Conservation (phyloP, 176 grass and related monocot genomes). For the Ensete ventricosum region DNA sequence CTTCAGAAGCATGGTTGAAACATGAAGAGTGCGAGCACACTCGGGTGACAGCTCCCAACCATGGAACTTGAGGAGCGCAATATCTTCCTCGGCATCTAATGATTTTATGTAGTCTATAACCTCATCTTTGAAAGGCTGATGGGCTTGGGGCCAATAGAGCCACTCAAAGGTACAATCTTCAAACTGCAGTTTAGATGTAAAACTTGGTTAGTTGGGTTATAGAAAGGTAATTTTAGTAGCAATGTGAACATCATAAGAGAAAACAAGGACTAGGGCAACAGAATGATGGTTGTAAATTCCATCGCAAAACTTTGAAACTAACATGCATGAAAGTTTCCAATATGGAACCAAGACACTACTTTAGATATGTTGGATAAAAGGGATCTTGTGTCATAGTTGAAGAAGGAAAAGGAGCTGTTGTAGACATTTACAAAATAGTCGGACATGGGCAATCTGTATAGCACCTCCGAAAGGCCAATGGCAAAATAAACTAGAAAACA, state of each 20-base stretch:
- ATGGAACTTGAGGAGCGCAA: constrained; percentile 56
- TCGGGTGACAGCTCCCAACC: constrained; percentile 52
- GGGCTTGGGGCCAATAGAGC: constrained; percentile 67
- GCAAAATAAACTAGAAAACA: too few species aligned
- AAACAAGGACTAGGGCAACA: neutral
- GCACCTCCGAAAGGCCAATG: too few species aligned
- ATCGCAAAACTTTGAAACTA: too few species aligned
- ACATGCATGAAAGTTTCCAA: too few species aligned
- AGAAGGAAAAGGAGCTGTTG: too few species aligned
- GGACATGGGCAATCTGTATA: too few species aligned
- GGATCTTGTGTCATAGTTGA: too few species aligned
- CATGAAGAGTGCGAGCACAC: constrained; percentile 33
- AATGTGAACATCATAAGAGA: neutral
- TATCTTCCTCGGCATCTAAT: constrained; percentile 60
- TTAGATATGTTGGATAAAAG: too few species aligned
- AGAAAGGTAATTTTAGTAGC: constrained; percentile 7
- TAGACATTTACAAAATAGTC: too few species aligned
- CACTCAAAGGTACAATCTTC: constrained; percentile 83
- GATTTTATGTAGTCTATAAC: constrained; percentile 43
- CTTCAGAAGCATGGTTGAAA: constrained; percentile 76
- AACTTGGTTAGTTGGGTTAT: neutral
- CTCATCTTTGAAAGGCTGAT: constrained; percentile 38
- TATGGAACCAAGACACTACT: too few species aligned
- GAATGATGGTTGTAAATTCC: too few species aligned
- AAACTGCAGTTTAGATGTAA: constrained; percentile 37